phyloP scores from a whole-genome alignment of 1,284 basidiomycete genomes.

The Inonotus hispidus region DNA sequence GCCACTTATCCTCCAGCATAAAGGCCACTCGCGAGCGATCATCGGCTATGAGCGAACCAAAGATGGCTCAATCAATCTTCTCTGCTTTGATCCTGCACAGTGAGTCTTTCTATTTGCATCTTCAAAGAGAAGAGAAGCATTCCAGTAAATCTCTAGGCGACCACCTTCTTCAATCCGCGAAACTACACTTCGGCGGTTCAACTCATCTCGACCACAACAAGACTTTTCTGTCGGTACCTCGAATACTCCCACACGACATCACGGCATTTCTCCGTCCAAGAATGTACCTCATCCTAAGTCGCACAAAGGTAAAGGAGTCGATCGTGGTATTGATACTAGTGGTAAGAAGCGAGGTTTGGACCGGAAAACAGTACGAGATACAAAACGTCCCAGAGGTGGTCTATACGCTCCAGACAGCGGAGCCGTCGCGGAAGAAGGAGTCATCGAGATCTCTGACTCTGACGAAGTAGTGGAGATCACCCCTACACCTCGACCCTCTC shows the following conservation, averaged over 20 bases:
- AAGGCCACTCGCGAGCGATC: slow-evolving; percentile 80
- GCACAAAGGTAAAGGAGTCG: not conserved
- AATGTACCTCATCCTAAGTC: slow-evolving; percentile 11
- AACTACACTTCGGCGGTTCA: not conserved
- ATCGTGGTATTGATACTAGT: not conserved
- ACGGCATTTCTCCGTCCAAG: slow-evolving; percentile 6
- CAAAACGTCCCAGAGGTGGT: slow-evolving; percentile 28
- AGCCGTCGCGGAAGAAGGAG: slow-evolving; percentile 26
- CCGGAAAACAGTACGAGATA: not conserved
- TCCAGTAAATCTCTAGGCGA: not conserved
- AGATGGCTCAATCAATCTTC: slow-evolving; percentile 53
- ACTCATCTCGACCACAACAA: slow-evolving; percentile 18
- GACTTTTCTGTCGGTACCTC: slow-evolving; percentile 13
- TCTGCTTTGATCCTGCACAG: slow-evolving; percentile 78
- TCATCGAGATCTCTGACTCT: slow-evolving; percentile 35
- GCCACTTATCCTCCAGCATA: slow-evolving; percentile 77
- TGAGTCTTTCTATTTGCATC: slow-evolving; percentile 31
- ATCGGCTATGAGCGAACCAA: slow-evolving; percentile 72
- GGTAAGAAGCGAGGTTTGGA: slow-evolving; percentile 22
- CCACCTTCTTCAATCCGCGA: slow-evolving; percentile 7
- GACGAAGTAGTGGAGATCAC: slow-evolving; percentile 25
- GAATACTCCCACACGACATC: not conserved
- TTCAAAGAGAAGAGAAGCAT: not conserved
- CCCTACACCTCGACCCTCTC: not conserved
- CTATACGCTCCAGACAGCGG: slow-evolving; percentile 5